Base-by-base conservation (phyloP, 768 basidiomycete species). In the Megacollybia marginata region DNA sequence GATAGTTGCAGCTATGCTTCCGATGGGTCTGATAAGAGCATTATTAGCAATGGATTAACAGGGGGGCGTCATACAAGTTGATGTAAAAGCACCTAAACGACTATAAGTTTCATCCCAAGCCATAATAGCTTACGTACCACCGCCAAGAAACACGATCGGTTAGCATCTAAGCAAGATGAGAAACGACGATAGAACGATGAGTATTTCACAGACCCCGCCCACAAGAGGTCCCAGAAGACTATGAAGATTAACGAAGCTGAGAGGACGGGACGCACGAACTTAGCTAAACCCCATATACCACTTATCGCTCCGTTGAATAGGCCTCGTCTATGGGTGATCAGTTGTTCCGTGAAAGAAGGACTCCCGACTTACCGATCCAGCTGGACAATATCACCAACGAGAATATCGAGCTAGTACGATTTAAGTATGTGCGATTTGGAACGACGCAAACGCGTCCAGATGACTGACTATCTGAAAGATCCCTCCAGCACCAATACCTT, bases 401-500 rank as follows among this genome's bases (percentile, higher is more conserved):
- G 86, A 56, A 90, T 90, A 46, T 83, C 76, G 7, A 85, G 68
- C 74, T 76, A 49, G 11, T 11, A 38, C 11, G 16, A 13, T 44
- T 50, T 13, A 49, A 44, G 47, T 47, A 48, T 2, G 9, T n/a
- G n/a, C n/a, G n/a, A n/a, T n/a, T n/a, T n/a, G n/a, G n/a, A n/a
- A n/a, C n/a, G n/a, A n/a, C n/a, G n/a, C n/a, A n/a, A n/a, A n/a
- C n/a, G n/a, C n/a, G n/a, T n/a, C n/a, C n/a, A n/a, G 16, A 16
- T 36, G n/a, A n/a, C 68, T 49, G 18, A 76, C 83, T 54, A 89
- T 68, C 59, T 87, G 85, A n/a, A 88, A 69, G 52, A 90, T 83
- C 5, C 86, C 88, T 9, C 87, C 88, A 7, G 86, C 88, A 20
- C 90, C 90, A 31, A 92, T 80, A 9, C 90, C 90, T 61, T 92